phyloP scores from a whole-genome alignment of 2,329 filamentous ascomycete species.

The Colletotrichum euphorbiae region DNA sequence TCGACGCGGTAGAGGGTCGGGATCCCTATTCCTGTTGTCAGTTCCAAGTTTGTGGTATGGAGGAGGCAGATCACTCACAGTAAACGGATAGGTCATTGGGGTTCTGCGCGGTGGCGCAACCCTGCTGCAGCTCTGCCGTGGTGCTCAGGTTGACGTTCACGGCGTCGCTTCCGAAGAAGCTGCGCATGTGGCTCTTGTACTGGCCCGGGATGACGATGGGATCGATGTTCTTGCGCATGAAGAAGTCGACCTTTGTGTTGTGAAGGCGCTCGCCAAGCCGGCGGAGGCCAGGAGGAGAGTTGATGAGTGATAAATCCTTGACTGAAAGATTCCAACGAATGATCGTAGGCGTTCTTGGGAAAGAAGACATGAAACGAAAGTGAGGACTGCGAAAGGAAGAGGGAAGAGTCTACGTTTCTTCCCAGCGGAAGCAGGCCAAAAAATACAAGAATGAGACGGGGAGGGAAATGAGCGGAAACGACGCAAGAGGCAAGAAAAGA shows the following conservation, averaged over 20 bases:
- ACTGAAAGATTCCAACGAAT: not conserved
- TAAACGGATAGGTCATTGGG: constrained; percentile 58
- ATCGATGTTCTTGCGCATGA: constrained; percentile 50
- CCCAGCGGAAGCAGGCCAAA: constrained; percentile 10
- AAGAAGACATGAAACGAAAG: not conserved
- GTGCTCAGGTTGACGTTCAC: constrained; percentile 47
- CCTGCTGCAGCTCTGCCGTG: constrained; percentile 48
- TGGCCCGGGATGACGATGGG: constrained; percentile 48
- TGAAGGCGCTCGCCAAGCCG: constrained; percentile 42
- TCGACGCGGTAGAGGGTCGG: constrained; percentile 56
- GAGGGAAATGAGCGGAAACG: not conserved
- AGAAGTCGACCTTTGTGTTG: constrained; percentile 42
- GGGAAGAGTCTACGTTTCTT: constrained; percentile 4
- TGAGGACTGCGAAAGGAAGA: constrained; percentile 3
- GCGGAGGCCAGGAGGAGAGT: constrained; percentile 11
- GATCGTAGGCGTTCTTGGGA: not conserved
- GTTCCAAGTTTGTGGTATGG: not conserved
- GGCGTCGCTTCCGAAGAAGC: constrained; percentile 50
- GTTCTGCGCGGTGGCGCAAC: constrained; percentile 56
- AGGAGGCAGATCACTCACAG: constrained; percentile 45
- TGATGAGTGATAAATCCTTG: constrained; percentile 15
- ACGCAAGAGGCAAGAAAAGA: not conserved
- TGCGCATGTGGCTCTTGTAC: constrained; percentile 50
- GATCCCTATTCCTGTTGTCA: constrained; percentile 43
- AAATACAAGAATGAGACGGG: not conserved